phyloP scores from a whole-genome alignment of 208 protist genomes.

The Trypanosoma lewisi region DNA sequence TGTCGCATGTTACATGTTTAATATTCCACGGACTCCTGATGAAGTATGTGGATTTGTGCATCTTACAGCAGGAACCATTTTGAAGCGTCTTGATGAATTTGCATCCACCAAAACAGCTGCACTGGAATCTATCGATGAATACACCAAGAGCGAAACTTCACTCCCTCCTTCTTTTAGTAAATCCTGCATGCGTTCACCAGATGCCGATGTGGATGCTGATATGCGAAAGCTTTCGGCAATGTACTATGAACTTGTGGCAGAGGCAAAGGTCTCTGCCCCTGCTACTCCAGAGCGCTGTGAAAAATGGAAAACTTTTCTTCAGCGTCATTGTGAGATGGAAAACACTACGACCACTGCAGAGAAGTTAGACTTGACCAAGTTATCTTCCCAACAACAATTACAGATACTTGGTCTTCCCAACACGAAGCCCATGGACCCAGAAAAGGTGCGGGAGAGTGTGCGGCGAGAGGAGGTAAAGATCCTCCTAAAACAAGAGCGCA shows the following conservation, averaged over 20 bases:
- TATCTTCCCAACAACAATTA: slow-evolving; percentile 73
- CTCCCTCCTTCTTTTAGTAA: slow-evolving; percentile 74
- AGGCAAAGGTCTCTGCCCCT: slow-evolving; percentile 76
- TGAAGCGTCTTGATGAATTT: slow-evolving; percentile 83
- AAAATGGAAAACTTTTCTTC: slow-evolving; percentile 78
- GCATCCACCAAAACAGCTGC: slow-evolving; percentile 63
- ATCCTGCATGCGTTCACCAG: slow-evolving; percentile 40
- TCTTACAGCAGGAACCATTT: slow-evolving; percentile 79
- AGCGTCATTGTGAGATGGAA: slow-evolving; percentile 73
- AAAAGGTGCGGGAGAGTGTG: slow-evolving; percentile 59
- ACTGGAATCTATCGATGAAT: slow-evolving; percentile 79
- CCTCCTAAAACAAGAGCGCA: slow-evolving; percentile 52
- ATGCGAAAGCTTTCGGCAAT: slow-evolving; percentile 74
- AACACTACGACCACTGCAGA: slow-evolving; percentile 46
- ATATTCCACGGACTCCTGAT: slow-evolving; percentile 70
- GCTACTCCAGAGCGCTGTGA: slow-evolving; percentile 72
- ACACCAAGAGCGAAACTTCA: slow-evolving; percentile 49
- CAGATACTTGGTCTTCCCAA: slow-evolving; percentile 78
- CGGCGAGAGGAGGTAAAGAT: slow-evolving; percentile 73
- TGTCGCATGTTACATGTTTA: slow-evolving; percentile 84
- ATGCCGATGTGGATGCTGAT: slow-evolving; percentile 66
- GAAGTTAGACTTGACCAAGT: slow-evolving; percentile 50
- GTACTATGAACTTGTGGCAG: slow-evolving; percentile 84
- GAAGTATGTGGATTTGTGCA: slow-evolving; percentile 88
- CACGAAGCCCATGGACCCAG: slow-evolving; percentile 66